Base-by-base conservation (phyloP, 2,329 filamentous ascomycete species). In the Orbilia ellipsospora region DNA sequence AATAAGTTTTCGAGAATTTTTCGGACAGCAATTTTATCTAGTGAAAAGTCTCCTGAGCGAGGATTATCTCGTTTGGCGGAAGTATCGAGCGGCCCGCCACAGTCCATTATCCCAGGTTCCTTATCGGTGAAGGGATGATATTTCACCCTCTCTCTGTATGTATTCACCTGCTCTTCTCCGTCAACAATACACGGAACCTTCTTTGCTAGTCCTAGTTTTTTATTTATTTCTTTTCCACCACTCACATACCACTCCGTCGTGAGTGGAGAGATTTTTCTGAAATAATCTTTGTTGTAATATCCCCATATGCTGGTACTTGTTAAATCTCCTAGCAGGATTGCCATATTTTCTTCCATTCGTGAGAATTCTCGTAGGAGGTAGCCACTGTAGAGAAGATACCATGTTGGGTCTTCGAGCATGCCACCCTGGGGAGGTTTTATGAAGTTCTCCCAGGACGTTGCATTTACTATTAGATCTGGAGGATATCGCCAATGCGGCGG, bases 181-280 rank as follows among this genome's bases (percentile, higher is more conserved):
- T 20, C n/a, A 18, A 18, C 3, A 26, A 20, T 12, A 23, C 48
- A 52, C 1, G n/a, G 16, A 2, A 52, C 20, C 10, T 20, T 13
- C 12, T 18, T 52, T 23, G 10, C 18, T 13, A 18, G 16, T 4
- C 12, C 12, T 13, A 18, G n/a, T 18, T 20, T 20, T 52, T 23
- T 23, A 12, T 20, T 23, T 4, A 7, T 5, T 10, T 52, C 16
- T 26, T 31, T 50, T 6, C 15, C 15, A 4, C 42, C 36, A n/a
- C 48, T 45, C 2, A 36, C 48, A 44, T 69, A 69, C 65, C 65
- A 62, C 26, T 69, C 65, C n/a, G 65, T 69, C 10, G 65, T 69
- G 12, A 69, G 12, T 31, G 48, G 45, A 7, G 65, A 16, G 13
- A 69, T 62, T 18, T 48, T 55, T 12, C 40, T 42, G 18, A 69